Percentiles rank a stretch among this genome's conserved stretches.
phyloP scores from a whole-genome alignment of 2,329 filamentous ascomycete species.

The Scleromitrula shiraiana region DNA sequence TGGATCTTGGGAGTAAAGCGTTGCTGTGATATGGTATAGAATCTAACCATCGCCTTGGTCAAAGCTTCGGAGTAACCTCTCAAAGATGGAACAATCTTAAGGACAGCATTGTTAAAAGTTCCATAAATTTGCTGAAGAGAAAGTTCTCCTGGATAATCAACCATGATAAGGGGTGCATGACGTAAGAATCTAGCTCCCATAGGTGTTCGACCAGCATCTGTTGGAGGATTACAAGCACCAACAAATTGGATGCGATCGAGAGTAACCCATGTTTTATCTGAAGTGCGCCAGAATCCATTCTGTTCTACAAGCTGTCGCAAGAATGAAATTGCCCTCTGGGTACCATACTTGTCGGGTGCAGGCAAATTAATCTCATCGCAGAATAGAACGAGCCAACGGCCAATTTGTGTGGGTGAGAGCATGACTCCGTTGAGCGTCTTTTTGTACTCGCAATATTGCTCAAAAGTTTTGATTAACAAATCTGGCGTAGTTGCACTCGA shows the following conservation, averaged over 20 bases:
- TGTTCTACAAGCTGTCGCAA: slow-evolving; percentile 95
- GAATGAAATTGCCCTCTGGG: slow-evolving; percentile 95
- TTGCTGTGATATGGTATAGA: slow-evolving; percentile 91
- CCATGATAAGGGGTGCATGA: slow-evolving; percentile 98
- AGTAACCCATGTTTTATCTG: slow-evolving; percentile 96
- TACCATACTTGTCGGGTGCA: slow-evolving; percentile 94
- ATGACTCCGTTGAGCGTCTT: slow-evolving; percentile 96
- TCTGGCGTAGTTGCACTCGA: slow-evolving; percentile 98
- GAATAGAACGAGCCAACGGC: slow-evolving; percentile 96
- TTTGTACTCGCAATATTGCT: slow-evolving; percentile 99
- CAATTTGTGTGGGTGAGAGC: slow-evolving; percentile 92
- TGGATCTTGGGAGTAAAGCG: slow-evolving; percentile 95
- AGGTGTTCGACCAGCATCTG: slow-evolving; percentile 90
- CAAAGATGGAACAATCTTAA: slow-evolving; percentile 94
- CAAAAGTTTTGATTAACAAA: slow-evolving; percentile 96
- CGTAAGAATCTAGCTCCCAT: slow-evolving; percentile 90
- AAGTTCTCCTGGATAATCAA: slow-evolving; percentile 93
- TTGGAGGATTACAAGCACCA: slow-evolving; percentile 95
- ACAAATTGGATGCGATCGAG: slow-evolving; percentile 98
- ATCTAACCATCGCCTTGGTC: slow-evolving; percentile 94
- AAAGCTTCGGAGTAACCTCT: slow-evolving; percentile 90
- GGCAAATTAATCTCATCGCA: slow-evolving; percentile 99
- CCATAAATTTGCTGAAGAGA: slow-evolving; percentile 97
- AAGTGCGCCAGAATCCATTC: slow-evolving; percentile 97
- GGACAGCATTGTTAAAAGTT: slow-evolving; percentile 90